Evolutionary conservation across 2,329 filamentous ascomycete species (phyloP).

Genomic region (Colletotrichum navitas): DNA sequence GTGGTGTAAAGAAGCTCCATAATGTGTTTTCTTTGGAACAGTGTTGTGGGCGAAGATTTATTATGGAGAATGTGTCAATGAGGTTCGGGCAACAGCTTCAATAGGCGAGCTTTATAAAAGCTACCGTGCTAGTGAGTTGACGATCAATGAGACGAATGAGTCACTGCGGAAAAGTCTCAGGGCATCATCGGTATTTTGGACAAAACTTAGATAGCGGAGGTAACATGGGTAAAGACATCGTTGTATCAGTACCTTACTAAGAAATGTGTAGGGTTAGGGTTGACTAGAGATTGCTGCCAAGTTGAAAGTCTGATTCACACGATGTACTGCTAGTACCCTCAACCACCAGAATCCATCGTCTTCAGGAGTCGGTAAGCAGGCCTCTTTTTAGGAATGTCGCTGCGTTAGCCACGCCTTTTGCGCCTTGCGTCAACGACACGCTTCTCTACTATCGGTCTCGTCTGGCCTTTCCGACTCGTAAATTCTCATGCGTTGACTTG

Average conservation of each 20-base stretch:
- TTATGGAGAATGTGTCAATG: background rate
- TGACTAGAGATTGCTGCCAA: too few species aligned
- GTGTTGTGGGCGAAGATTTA: too few species aligned
- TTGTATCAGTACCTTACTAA: too few species aligned
- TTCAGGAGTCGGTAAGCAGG: background rate
- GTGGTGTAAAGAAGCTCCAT: slow-evolving; percentile 64
- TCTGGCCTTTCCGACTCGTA: background rate
- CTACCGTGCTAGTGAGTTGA: background rate
- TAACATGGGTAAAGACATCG: too few species aligned
- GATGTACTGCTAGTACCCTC: too few species aligned
- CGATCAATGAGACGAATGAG: background rate
- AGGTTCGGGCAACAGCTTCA: slow-evolving; percentile 4
- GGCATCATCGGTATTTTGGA: too few species aligned
- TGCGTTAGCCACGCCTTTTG: slow-evolving; percentile 8
- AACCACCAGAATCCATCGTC: too few species aligned
- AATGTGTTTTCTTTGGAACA: slow-evolving; percentile 5
- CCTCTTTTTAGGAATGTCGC: background rate
- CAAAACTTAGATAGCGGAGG: too few species aligned
- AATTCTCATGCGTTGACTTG: background rate
- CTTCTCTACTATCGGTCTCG: background rate
- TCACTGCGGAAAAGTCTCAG: background rate
- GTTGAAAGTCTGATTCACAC: too few species aligned
- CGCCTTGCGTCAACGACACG: slow-evolving; percentile 12
- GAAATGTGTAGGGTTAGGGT: too few species aligned
- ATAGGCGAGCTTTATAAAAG: background rate